Conservation (phyloP, 495 filamentous ascomycete genomes). For the Penicillium steckii region DNA sequence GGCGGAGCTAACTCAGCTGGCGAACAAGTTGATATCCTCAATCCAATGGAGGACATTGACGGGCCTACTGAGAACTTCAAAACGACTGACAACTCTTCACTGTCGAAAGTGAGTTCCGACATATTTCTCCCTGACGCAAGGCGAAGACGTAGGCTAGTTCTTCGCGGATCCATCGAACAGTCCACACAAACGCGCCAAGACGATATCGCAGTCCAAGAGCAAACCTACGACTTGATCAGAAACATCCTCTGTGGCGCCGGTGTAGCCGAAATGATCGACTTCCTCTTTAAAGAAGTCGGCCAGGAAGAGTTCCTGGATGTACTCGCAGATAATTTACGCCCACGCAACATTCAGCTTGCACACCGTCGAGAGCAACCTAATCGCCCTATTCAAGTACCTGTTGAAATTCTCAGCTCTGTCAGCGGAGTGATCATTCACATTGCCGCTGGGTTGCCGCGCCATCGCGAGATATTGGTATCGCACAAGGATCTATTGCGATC, state of each 20-base stretch:
- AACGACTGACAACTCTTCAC: constrained; percentile 50
- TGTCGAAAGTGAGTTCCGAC: constrained; percentile 42
- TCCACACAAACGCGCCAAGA: constrained; percentile 63
- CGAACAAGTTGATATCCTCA: constrained; percentile 65
- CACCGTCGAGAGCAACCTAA: constrained; percentile 35
- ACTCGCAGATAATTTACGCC: constrained; percentile 67
- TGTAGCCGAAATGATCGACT: constrained; percentile 76
- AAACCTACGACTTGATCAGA: constrained; percentile 81
- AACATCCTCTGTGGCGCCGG: constrained; percentile 78
- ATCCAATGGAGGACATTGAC: constrained; percentile 52
- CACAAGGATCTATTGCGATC: constrained; percentile 56
- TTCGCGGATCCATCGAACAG: constrained; percentile 48
- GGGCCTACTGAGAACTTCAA: constrained; percentile 68
- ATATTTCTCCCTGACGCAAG: constrained; percentile 40
- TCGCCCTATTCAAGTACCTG: constrained; percentile 46
- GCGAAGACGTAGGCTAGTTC: constrained; percentile 45
- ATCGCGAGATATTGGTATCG: constrained; percentile 71
- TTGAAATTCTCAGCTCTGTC: constrained; percentile 73
- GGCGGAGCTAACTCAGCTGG: constrained; percentile 63
- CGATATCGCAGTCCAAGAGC: constrained; percentile 83
- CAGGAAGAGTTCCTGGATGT: constrained; percentile 73
- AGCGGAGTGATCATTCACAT: constrained; percentile 81
- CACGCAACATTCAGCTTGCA: constrained; percentile 45
- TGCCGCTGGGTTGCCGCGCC: constrained; percentile 71
- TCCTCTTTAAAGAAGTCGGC: constrained; percentile 73